phyloP scores from a whole-genome alignment of 208 protist genomes.

The Crithidia sp. region DNA sequence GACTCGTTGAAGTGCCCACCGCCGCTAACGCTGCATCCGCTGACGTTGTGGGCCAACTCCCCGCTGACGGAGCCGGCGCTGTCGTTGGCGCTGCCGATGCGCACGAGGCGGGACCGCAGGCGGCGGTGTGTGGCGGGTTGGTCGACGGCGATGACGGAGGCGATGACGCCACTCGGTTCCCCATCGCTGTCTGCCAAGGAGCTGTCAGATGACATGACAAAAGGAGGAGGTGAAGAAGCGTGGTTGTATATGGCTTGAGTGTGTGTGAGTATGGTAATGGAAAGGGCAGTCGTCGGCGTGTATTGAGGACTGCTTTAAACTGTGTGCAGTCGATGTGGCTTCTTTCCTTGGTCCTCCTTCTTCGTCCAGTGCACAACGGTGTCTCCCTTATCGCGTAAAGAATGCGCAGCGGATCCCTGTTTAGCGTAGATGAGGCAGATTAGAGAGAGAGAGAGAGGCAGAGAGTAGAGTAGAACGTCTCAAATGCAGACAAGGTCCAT shows the following conservation, averaged over 20 bases:
- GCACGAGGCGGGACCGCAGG: conserved; percentile 5
- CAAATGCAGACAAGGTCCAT: background rate
- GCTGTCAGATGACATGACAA: conserved; percentile 1
- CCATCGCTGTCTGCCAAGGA: conserved; percentile 1
- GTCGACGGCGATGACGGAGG: background rate
- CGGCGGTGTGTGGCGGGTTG: background rate
- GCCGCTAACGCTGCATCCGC: background rate
- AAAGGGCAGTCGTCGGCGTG: too few species aligned
- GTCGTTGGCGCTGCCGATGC: conserved; percentile 12
- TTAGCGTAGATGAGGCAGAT: background rate
- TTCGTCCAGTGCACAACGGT: too few species aligned
- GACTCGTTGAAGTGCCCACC: too few species aligned
- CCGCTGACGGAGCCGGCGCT: background rate
- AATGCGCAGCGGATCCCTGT: too few species aligned
- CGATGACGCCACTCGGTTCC: conserved; percentile 1
- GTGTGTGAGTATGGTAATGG: background rate
- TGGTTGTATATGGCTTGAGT: background rate
- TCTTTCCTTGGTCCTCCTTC: too few species aligned
- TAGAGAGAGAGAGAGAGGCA: background rate
- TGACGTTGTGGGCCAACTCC: background rate
- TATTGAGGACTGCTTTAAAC: too few species aligned
- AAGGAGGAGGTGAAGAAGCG: background rate
- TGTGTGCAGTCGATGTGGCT: too few species aligned
- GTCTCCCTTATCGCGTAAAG: too few species aligned
- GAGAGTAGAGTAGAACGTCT: background rate